Evolutionary conservation across 2,329 filamentous ascomycete genomes (phyloP).

Genomic region (Dothideomycetidae sp.): DNA sequence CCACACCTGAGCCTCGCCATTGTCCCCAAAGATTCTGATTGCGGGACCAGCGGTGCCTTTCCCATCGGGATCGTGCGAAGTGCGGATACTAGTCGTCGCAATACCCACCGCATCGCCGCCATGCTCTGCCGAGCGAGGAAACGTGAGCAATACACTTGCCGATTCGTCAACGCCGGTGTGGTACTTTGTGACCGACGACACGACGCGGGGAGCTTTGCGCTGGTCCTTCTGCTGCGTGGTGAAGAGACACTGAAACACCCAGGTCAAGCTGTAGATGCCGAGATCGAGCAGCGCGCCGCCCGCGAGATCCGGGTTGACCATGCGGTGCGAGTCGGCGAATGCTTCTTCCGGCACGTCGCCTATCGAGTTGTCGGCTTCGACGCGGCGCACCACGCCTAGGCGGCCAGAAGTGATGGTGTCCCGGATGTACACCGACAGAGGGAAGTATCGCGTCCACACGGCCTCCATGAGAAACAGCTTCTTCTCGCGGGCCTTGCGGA

Average conservation of each 20-base stretch:
- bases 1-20: conserved; percentile 69
- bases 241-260: conserved; percentile 82
- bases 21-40: conserved; percentile 66
- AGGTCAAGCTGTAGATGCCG: conserved; percentile 78
- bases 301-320: conserved; percentile 71
- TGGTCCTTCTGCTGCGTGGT: conserved; percentile 51
- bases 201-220: conserved; percentile 54
- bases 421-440: conserved; percentile 60
- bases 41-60: conserved; percentile 47
- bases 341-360: conserved; percentile 44
- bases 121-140: conserved; percentile 41
- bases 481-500: conserved; percentile 58
- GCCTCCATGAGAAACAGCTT: conserved; percentile 60
- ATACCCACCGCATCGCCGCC: conserved; percentile 53
- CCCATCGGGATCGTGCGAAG: conserved; percentile 47
- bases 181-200: conserved; percentile 57
- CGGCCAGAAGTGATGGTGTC: conserved; percentile 45
- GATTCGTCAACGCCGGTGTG: conserved; percentile 61
- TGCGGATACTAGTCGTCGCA: conserved; percentile 43
- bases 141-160: conserved; percentile 64
- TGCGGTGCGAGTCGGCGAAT: conserved; percentile 51
- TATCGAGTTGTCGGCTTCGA: conserved; percentile 45
- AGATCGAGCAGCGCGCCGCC: conserved; percentile 73
- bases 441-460: conserved; percentile 83
- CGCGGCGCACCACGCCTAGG: conserved; percentile 42